Evolutionary conservation across 352 stramenopile genomes (phyloP), one percentile per base, ranked within the genome.

Genomic region (Phytopythium sindhum): DNA sequence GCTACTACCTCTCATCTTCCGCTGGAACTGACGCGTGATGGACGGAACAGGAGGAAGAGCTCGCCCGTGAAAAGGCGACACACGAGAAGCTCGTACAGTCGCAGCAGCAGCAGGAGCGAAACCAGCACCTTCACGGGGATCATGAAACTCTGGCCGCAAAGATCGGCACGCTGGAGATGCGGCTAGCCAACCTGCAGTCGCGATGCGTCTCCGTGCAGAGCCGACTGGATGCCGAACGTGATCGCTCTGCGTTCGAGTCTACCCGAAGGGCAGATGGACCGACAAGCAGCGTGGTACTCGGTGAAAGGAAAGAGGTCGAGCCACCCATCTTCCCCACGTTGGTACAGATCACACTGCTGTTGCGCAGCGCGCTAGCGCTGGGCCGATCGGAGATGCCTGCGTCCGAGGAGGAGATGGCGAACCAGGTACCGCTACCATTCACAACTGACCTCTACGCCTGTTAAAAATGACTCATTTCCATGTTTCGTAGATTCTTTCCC

Each of bases 31-130:
- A 55, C 48, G 7, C 48, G 15, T 14, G 5, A 10, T 26, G 24
- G 12, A 17, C 15, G 21, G 5, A 35, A 7, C 51, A 74, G 57
- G 61, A 74, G 44, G 47, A 65, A 44, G 58, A 74, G 12, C 67
- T 70, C 59, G 35, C 61, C 14, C 61, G 68, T 17, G 61, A 75
- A 31, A 73, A 68, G 39, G 51, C 44, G 21, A 58, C 17, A 21
- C 65, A 65, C 57, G 61, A 77, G 51, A 66, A 56, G 24, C 37
- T 75, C 2, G 57, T 61, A n/a, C 59, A 66, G 11, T 21, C 33
- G 33, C 51, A 69, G 44, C 58, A 69, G 14, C 73, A 60, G 28
- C 39, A 53, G 2, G 10, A 28, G 4, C 19, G 31, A n/a, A n/a
- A n/a, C 15, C 5, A 48, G 2, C 54, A 35, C 2, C 19, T 11